Conservation (phyloP, 306 rosid genomes). For the Lathyrus tuberosus region DNA sequence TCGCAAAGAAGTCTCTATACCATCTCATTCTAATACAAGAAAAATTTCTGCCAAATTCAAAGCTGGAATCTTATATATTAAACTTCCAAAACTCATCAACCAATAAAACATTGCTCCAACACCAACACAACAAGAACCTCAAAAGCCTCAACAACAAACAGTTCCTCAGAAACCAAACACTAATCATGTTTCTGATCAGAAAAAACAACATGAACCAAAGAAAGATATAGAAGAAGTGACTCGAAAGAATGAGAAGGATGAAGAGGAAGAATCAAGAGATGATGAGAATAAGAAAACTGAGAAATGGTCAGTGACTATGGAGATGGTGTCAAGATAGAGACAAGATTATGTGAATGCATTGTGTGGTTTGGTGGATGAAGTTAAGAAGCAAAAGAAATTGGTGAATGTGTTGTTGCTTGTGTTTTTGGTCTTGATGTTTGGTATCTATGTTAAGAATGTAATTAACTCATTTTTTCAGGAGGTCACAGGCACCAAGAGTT, state of each 20-base stretch:
- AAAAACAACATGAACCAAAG: conserved; percentile 22
- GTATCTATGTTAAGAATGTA: conserved; percentile 27
- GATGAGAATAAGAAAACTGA: too few relatives aligned
- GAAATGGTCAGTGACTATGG: too few relatives aligned
- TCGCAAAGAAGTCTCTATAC: conserved; percentile 1
- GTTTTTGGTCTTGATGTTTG: conserved; percentile 33
- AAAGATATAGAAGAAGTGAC: not conserved
- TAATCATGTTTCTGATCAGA: conserved; percentile 19
- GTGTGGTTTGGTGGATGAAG: too few relatives aligned
- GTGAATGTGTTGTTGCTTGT: not conserved
- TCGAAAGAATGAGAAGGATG: not conserved
- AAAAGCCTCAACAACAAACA: conserved; percentile 18
- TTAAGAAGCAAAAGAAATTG: conserved; percentile 35
- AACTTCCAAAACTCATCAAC: conserved; percentile 28
- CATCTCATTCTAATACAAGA: not conserved
- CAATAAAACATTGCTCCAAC: conserved; percentile 1
- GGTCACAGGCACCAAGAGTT: conserved; percentile 28
- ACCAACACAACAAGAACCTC: conserved; percentile 19
- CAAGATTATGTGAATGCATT: too few relatives aligned
- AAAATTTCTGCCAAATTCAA: conserved; percentile 43
- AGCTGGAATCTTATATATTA: conserved; percentile 36
- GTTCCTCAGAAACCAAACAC: too few relatives aligned
- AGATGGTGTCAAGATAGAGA: too few relatives aligned
- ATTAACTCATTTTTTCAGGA: conserved; percentile 34
- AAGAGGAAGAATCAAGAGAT: not conserved